Conservation (phyloP, 352 stramenopile species). For the Phytophthora crassamura region DNA sequence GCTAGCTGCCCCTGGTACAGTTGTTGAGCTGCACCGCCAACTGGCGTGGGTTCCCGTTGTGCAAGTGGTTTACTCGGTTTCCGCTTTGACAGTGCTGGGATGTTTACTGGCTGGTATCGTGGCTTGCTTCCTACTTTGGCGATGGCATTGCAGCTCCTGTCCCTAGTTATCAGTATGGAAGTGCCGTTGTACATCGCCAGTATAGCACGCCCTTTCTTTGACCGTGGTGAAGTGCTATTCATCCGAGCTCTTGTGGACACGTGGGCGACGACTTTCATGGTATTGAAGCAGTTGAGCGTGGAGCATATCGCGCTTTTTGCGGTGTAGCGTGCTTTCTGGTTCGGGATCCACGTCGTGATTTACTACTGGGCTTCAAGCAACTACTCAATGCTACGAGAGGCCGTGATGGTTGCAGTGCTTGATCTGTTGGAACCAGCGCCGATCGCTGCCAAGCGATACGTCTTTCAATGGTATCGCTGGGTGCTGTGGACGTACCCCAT, state of each 20-base stretch:
- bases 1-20: constrained; percentile 27
- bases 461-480: too few species aligned
- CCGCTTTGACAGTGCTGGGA: constrained; percentile 29
- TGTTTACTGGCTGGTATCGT: constrained; percentile 22
- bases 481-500: too few species aligned
- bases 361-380: constrained; percentile 37
- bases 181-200: constrained; percentile 44
- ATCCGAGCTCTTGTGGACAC: constrained; percentile 49
- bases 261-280: constrained; percentile 41
- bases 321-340: constrained; percentile 49
- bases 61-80: constrained; percentile 28
- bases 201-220: too few species aligned
- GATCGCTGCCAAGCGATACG: too few species aligned
- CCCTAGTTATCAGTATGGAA: constrained; percentile 26
- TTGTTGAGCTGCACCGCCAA: constrained; percentile 44
- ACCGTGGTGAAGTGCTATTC: too few species aligned
- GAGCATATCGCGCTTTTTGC: constrained; percentile 45
- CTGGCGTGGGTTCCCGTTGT: constrained; percentile 45
- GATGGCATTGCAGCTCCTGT: too few species aligned
- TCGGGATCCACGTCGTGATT: constrained; percentile 47
- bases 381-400: too few species aligned
- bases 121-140: too few species aligned
- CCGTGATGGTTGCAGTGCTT: too few species aligned
- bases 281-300: constrained; percentile 41
- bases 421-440: too few species aligned